phyloP scores from a whole-genome alignment of 352 stramenopile species.

The Globisporangium recalcitrans region DNA sequence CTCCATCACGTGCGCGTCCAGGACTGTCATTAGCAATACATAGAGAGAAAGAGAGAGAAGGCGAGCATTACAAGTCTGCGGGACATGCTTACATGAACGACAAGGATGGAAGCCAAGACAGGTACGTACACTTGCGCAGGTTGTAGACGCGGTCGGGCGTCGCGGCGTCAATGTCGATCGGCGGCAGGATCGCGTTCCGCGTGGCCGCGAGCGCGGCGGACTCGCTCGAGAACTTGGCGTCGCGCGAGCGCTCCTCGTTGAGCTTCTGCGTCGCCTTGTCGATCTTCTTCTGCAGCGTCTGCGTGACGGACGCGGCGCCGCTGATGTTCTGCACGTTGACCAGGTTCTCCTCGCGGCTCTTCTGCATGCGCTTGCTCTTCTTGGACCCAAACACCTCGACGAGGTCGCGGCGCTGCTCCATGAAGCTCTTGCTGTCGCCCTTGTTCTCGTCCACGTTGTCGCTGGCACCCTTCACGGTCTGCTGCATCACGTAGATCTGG shows the following conservation, averaged over 20 bases:
- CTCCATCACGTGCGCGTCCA: constrained; percentile 64
- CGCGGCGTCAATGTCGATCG: constrained; percentile 63
- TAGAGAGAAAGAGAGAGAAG: neutral
- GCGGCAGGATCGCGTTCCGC: constrained; percentile 61
- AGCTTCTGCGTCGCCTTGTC: constrained; percentile 46
- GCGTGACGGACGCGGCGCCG: constrained; percentile 51
- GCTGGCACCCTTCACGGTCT: constrained; percentile 62
- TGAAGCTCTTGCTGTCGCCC: constrained; percentile 50
- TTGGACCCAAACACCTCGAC: constrained; percentile 80
- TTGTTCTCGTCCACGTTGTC: constrained; percentile 68
- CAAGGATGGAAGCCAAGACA: constrained; percentile 10
- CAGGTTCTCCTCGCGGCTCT: constrained; percentile 79
- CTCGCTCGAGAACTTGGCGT: constrained; percentile 55
- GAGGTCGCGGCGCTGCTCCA: constrained; percentile 67
- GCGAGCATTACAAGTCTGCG: neutral
- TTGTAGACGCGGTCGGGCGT: constrained; percentile 76
- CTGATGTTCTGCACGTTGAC: constrained; percentile 74
- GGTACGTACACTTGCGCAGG: constrained; percentile 65
- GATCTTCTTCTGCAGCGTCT: constrained; percentile 78
- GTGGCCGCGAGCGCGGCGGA: constrained; percentile 45
- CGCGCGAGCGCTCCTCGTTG: constrained; percentile 39
- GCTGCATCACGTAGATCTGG: constrained; percentile 86
- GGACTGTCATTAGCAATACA: constrained; percentile 32
- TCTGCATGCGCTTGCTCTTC: constrained; percentile 82
- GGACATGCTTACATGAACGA: neutral